phyloP scores from a whole-genome alignment of 2,329 filamentous ascomycete genomes.

The Chrysoporthe cubensis region DNA sequence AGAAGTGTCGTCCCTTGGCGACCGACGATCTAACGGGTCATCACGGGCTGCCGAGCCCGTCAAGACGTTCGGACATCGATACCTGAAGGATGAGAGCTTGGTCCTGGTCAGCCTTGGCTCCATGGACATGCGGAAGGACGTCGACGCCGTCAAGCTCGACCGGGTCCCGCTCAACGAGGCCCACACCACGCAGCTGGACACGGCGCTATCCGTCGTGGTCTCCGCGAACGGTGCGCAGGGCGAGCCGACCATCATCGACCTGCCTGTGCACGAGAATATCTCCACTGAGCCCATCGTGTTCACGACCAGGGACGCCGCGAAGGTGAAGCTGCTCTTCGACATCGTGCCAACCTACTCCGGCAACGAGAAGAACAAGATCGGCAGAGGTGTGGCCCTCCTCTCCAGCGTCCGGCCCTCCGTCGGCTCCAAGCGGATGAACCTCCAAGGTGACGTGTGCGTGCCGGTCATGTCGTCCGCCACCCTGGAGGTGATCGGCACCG shows the following conservation, averaged over 20 bases:
- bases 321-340: conserved; percentile 91
- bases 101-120: conserved; percentile 91
- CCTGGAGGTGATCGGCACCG: conserved; percentile 87
- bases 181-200: conserved; percentile 91
- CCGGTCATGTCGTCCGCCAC: conserved; percentile 79
- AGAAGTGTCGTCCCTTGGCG: conserved; percentile 64
- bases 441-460: conserved; percentile 90
- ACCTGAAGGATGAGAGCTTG: conserved; percentile 86
- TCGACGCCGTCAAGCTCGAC: conserved; percentile 83
- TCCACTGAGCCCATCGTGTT: conserved; percentile 93
- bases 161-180: conserved; percentile 85
- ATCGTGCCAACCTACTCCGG: conserved; percentile 95
- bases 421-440: conserved; percentile 83
- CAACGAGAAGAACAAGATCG: conserved; percentile 84
- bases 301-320: conserved; percentile 73
- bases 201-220: conserved; percentile 87
- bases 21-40: conserved; percentile 56
- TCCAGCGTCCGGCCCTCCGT: conserved; percentile 83
- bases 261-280: conserved; percentile 92
- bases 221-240: conserved; percentile 84
- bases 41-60: conserved; percentile 72
- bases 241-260: conserved; percentile 85
- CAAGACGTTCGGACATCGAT: conserved; percentile 95
- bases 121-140: conserved; percentile 87
- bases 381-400: conserved; percentile 84